Base-by-base conservation (phyloP, 2,329 filamentous ascomycete species). In the Claviceps sp. region DNA sequence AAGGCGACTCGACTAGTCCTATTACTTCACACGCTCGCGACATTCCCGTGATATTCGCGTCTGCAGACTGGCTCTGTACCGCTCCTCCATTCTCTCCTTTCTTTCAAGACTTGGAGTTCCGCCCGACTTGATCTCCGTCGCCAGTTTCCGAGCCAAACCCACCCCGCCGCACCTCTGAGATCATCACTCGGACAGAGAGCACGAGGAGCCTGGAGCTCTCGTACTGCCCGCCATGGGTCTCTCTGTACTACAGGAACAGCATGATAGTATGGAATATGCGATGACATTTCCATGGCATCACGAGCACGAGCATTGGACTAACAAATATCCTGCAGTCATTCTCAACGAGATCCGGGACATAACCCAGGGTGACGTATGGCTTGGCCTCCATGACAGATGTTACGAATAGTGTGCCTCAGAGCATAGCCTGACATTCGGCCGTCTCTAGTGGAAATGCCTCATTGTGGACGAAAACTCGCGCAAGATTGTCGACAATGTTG, bases 371-470 rank as follows among this genome's bases (percentile, higher is more conserved):
- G 88, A 95, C 68, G 87, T 93, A 76, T 68, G 80, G 42, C 51
- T 51, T 42, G 37, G 24, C 54, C 20, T 18, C 51, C 42, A 48
- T 24, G n/a, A 20, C 20, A 5, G 11, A 13, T 50, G 26, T 40
- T 38, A 20, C 37, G 22, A 34, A 37, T 16, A 18, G 2, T 16
- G 30, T 24, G 37, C 5, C 7, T 16, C 18, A 11, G 16, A 37
- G 22, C 30, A 41, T 43, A 6, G 7, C 20, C 41, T 38, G 34
- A 53, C 24, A n/a, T 20, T 30, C 5, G 41, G 5, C 14, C 43
- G 22, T 20, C 8, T 50, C 51, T 58, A 96, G 89, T 98, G 93
- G 93, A 98, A 97, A 79, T 87, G 96, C 59, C 74, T 98, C 60
- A 84, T 98, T 50, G 75, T 96, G 62, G 93, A 98, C 70, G 83